These are phyloP conservation scores for Kondoa malvinella DNA, from an alignment of 768 basidiomycete species.

Conservation along the genomic window DNA sequence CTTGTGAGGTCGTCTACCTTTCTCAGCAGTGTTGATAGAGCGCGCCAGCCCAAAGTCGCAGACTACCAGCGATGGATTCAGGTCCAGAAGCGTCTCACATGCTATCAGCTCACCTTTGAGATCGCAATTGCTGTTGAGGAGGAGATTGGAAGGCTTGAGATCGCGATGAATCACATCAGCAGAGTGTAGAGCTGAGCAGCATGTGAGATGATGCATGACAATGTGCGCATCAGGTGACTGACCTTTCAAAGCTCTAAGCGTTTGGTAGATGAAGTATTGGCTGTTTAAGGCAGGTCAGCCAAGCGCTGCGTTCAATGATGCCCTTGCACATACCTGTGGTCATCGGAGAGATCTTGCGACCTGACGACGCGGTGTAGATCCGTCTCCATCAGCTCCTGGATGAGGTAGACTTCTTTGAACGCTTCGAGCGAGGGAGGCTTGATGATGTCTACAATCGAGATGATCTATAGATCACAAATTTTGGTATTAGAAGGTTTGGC, in stretches of 20 bases:
- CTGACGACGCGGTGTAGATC: conserved; percentile 92
- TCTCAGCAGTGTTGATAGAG: conserved; percentile 27
- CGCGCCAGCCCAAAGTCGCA: conserved; percentile 70
- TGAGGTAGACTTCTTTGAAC: conserved; percentile 55
- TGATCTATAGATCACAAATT: conserved; percentile 85
- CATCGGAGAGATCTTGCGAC: conserved; percentile 70
- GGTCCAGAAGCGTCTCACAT: neutral
- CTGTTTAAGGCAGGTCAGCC: conserved; percentile 6
- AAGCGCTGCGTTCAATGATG: too few species aligned
- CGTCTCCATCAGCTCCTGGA: conserved; percentile 57
- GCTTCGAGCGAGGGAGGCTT: conserved; percentile 54
- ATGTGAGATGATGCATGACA: neutral
- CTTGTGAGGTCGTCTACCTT: too few species aligned
- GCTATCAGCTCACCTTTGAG: conserved; percentile 17
- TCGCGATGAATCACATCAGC: conserved; percentile 66
- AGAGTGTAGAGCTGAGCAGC: conserved; percentile 58
- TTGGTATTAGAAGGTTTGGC: conserved; percentile 39
- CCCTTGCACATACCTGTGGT: neutral
- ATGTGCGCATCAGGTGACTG: conserved; percentile 44
- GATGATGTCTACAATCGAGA: conserved; percentile 85
- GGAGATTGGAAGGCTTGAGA: conserved; percentile 85
- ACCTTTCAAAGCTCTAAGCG: conserved; percentile 80
- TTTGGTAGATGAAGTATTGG: conserved; percentile 98
- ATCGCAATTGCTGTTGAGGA: conserved; percentile 57
- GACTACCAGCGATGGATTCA: conserved; percentile 12